Evolutionary conservation across 805 yeast species (phyloP).

Genomic region (Candida manassasensis): DNA sequence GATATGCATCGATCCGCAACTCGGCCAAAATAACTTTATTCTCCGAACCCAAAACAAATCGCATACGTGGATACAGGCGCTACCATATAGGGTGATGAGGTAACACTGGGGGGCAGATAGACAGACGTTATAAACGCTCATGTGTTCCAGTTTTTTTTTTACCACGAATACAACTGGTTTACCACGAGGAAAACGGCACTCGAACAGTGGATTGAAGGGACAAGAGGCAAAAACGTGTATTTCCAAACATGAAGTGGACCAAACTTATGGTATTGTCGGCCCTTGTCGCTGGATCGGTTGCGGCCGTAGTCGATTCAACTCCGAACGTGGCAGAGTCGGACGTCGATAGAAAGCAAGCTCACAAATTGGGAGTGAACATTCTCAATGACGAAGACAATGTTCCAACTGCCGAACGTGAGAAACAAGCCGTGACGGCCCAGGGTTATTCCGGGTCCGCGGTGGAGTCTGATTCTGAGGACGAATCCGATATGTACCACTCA

Average conservation of each 20-base stretch:
- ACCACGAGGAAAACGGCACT: no score
- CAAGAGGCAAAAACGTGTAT: no score
- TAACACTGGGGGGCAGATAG: no score
- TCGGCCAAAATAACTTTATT: no score
- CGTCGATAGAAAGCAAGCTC: constrained; percentile 9
- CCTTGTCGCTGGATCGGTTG: constrained; percentile 2
- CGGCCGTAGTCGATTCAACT: constrained; percentile 4
- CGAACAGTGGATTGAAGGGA: no score
- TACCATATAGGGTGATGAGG: no score
- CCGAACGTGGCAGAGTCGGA: constrained; percentile 3
- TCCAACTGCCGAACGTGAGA: constrained; percentile 20
- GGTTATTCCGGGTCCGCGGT: background rate
- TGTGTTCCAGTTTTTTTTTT: no score
- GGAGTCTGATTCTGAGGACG: constrained; percentile 8
- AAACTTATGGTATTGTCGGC: constrained; percentile 1
- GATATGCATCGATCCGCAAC: no score
- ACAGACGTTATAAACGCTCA: no score
- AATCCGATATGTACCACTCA: constrained; percentile 36
- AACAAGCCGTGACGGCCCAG: constrained; percentile 15
- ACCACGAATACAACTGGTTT: no score
- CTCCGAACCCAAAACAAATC: no score
- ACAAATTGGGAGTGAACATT: constrained; percentile 16
- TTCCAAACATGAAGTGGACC: constrained; percentile 7
- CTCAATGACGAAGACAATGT: constrained; percentile 23
- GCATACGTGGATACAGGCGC: no score